Base-by-base conservation (phyloP, 2,329 filamentous ascomycete genomes). In the Pseudopithomyces chartarum region DNA sequence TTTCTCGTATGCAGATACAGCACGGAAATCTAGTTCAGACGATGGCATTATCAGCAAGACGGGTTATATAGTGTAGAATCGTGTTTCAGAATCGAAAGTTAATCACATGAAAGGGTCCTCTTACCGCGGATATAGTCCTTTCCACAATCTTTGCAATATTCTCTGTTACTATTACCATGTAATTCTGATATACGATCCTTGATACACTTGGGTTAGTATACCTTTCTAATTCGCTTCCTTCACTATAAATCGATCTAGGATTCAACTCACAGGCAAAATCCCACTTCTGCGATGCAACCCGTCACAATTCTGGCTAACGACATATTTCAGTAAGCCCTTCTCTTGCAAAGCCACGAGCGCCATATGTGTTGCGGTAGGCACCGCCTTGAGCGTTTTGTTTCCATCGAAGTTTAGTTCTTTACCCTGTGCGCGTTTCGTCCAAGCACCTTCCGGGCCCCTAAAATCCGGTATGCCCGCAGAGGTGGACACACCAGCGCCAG, bases 381-480 rank as follows among this genome's bases (percentile, higher is more conserved):
- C 26, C 38, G 48, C 48, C 11, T 29, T 13, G 10, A 51, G 38
- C n/a, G 48, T 51, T 17, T 39, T 39, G 15, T 19, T 51, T 38
- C 36, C 36, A 19, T 51, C 34, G 23, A 51, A 51, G 2, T 33
- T 17, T 13, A 51, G 23, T 26, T 51, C 48, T 34, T 42, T 51
- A 5, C 48, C 48, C 48, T 51, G 48, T 38, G 48, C 48, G n/a
- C 48, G 38, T 17, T 51, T 51, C 48, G 48, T 51, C 48, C 48
- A 51, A 2, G 36, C 38, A 12, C 48, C 48, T 17, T 51, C 48
- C 1, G 38, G 48, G 10, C 48, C 48, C 12, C 48, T 40, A 36
- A 51, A 51, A n/a, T 51, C 48, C 5, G 48, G 38, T 3, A 51
- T 51, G 15, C 48, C 48, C 8, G 48, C 48, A 13, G 48, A 51